Evolutionary conservation across 257 asterid genomes (phyloP).

Genomic region (Anisodus tanguticus): DNA sequence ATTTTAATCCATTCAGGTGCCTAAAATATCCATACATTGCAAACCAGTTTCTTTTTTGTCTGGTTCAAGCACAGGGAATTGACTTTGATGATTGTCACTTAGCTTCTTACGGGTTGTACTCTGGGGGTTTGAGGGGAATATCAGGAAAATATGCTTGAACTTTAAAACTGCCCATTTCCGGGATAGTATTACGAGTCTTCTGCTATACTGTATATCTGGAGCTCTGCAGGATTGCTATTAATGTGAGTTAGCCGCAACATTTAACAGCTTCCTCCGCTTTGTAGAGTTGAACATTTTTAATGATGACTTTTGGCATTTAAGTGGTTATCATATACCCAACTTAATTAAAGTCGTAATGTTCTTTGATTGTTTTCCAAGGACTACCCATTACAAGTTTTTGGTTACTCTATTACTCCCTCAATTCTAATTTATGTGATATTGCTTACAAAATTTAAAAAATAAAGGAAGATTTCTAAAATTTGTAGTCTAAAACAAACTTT

Average conservation of each 20-base stretch:
- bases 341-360: background rate
- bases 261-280: constrained; percentile 15
- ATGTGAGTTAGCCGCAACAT: background rate
- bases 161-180: background rate
- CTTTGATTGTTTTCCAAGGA: background rate
- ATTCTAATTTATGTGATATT: too few relatives aligned
- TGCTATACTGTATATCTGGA: constrained; percentile 4
- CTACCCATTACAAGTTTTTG: background rate
- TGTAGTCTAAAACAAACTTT: too few relatives aligned
- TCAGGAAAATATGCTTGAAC: constrained; percentile 20
- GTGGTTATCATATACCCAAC: background rate
- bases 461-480: too few relatives aligned
- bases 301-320: constrained; percentile 8
- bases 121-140: background rate
- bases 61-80: background rate
- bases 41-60: background rate
- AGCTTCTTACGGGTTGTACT: background rate
- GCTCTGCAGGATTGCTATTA: background rate
- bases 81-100: constrained; percentile 8
- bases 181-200: background rate
- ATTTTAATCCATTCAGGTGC: constrained; percentile 28
- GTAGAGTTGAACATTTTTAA: constrained; percentile 12
- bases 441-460: too few relatives aligned
- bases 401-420: background rate
- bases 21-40: background rate